Conservation (phyloP, 2,329 filamentous ascomycete species). For the Epichloe sylvatica region DNA sequence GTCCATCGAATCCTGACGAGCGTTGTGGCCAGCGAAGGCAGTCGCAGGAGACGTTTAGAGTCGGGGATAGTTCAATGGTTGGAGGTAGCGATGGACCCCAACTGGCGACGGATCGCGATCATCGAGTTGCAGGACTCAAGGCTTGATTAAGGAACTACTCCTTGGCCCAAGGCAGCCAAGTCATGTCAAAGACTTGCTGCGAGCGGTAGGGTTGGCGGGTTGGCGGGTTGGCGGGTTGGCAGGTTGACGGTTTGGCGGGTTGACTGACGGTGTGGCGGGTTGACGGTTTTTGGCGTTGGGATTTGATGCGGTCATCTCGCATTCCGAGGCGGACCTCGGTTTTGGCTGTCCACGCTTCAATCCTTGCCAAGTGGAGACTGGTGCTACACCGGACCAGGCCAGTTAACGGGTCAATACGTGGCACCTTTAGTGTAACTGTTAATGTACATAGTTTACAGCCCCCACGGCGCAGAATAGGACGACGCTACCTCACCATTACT, state of each 20-base stretch:
- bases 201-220: not conserved
- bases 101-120: not conserved
- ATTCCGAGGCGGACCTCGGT: not conserved
- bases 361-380: no score
- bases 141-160: not conserved
- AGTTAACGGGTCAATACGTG: no score
- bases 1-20: conserved; percentile 3
- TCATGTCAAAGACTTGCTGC: not conserved
- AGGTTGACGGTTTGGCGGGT: not conserved
- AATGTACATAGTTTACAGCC: no score
- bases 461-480: no score
- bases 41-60: not conserved
- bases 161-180: not conserved
- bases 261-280: no score
- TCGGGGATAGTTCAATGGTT: not conserved
- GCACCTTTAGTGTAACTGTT: no score
- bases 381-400: no score
- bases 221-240: no score
- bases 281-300: not conserved
- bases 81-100: not conserved
- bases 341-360: no score
- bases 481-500: no score
- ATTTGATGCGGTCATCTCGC: not conserved
- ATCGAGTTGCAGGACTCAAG: not conserved
- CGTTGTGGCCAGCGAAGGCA: conserved; percentile 4